These are phyloP conservation scores for Ceratocystis alfenasii DNA, from an alignment of 2,329 filamentous ascomycete genomes.

Conservation along the genomic window DNA sequence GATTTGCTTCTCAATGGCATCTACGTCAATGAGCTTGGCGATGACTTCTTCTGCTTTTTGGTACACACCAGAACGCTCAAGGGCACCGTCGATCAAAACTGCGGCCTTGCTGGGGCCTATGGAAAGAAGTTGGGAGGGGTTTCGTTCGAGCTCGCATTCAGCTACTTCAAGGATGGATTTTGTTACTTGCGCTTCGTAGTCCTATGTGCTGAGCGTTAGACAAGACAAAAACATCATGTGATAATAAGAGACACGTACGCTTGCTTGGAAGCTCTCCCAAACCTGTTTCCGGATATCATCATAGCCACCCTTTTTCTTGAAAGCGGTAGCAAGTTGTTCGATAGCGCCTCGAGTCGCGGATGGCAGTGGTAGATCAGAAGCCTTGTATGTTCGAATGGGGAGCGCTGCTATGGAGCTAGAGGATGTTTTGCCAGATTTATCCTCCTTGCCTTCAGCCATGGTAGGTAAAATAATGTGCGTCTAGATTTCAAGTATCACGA, in stretches of 20 bases:
- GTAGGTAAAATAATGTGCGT: background rate
- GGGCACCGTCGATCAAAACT: constrained; percentile 63
- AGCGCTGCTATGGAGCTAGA: background rate
- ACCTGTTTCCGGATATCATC: constrained; percentile 65
- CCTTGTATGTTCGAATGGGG: constrained; percentile 47
- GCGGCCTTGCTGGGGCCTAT: constrained; percentile 63
- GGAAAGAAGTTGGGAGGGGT: constrained; percentile 57
- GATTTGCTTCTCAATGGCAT: constrained; percentile 56
- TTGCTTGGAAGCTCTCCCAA: constrained; percentile 61
- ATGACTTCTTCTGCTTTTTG: constrained; percentile 57
- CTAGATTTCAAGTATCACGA: background rate
- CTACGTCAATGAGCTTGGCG: constrained; percentile 54
- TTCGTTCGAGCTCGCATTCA: constrained; percentile 61
- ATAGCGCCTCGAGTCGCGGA: constrained; percentile 62
- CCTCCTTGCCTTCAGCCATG: constrained; percentile 8
- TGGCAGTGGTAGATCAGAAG: constrained; percentile 61
- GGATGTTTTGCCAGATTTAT: background rate
- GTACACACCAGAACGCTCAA: constrained; percentile 66
- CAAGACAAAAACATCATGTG: background rate
- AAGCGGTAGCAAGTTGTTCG: constrained; percentile 62
- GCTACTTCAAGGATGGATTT: constrained; percentile 57
- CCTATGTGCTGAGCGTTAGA: constrained; percentile 34
- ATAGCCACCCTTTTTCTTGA: constrained; percentile 79
- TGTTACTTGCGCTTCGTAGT: constrained; percentile 56
- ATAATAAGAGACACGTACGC: constrained; percentile 37